Conservation (phyloP, 2,329 filamentous ascomycete genomes). For the Penicillium sp. region DNA sequence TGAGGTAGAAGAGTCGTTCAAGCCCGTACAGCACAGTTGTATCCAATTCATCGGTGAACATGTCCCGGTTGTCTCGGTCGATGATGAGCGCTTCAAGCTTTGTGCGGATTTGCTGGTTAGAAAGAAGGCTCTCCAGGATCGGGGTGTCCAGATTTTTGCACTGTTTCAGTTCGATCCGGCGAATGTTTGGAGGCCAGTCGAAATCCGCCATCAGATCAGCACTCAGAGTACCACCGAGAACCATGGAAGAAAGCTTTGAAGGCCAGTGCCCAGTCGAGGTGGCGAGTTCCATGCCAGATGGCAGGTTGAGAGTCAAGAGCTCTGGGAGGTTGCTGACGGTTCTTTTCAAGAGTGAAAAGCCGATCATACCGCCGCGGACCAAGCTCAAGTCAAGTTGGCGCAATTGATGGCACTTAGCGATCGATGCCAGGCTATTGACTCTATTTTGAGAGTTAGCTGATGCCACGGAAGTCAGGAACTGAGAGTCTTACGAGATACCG, state of each 20-base stretch:
- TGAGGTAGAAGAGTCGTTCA: neutral
- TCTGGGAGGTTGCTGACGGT: neutral
- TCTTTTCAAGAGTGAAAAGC: neutral
- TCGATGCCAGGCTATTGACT: neutral
- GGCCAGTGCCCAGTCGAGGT: constrained; percentile 6
- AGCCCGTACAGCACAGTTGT: neutral
- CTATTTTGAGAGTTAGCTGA: neutral
- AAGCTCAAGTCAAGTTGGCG: neutral
- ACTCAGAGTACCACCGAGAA: constrained; percentile 5
- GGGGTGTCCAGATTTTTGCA: neutral
- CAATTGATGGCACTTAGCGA: constrained; percentile 1
- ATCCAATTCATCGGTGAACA: neutral
- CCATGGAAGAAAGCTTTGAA: neutral
- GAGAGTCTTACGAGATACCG: constrained; percentile 46
- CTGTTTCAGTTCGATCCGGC: neutral
- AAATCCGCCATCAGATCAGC: constrained; percentile 2
- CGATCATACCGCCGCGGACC: neutral
- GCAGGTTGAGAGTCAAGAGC: neutral
- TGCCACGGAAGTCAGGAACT: neutral
- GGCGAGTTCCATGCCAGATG: neutral
- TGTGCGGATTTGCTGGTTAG: neutral
- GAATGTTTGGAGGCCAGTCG: constrained; percentile 3
- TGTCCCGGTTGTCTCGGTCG: neutral
- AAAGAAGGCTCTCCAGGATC: neutral
- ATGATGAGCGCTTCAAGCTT: neutral